These are phyloP conservation scores for Diaporthe sp. DNA, from an alignment of 2,329 filamentous ascomycete genomes.

Conservation along the genomic window DNA sequence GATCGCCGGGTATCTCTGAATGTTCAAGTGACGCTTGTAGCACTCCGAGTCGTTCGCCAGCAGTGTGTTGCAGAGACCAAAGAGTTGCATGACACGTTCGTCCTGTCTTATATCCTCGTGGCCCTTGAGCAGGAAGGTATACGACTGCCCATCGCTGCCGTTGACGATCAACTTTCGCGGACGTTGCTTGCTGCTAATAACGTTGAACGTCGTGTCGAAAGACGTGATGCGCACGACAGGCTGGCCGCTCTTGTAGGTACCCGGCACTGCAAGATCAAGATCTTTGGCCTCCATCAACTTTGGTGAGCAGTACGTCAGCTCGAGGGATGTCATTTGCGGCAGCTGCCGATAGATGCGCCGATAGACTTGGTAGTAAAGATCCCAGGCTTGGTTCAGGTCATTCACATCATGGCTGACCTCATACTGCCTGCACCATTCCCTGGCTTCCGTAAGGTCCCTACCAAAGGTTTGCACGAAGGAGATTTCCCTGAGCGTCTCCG, in stretches of 20 bases:
- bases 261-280: slow-evolving; percentile 93
- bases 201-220: slow-evolving; percentile 89
- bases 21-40: slow-evolving; percentile 96
- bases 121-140: slow-evolving; percentile 95
- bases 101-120: slow-evolving; percentile 99
- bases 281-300: slow-evolving; percentile 87
- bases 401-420: slow-evolving; percentile 88
- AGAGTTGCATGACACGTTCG: slow-evolving; percentile 99
- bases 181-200: slow-evolving; percentile 97
- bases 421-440: slow-evolving; percentile 96
- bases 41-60: slow-evolving; percentile 94
- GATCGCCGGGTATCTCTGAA: slow-evolving; percentile 96
- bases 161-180: slow-evolving; percentile 88
- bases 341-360: slow-evolving; percentile 93
- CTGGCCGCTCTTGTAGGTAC: slow-evolving; percentile 84
- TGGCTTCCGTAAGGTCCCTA: slow-evolving; percentile 91
- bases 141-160: slow-evolving; percentile 88
- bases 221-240: slow-evolving; percentile 86
- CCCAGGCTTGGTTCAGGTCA: slow-evolving; percentile 98
- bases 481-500: slow-evolving; percentile 93
- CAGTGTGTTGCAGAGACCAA: slow-evolving; percentile 96
- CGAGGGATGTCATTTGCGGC: slow-evolving; percentile 90
- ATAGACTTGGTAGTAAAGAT: slow-evolving; percentile 99
- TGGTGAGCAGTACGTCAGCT: slow-evolving; percentile 96
- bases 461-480: slow-evolving; percentile 98